Percentiles rank a stretch among this genome's conserved stretches.
Conservation (phyloP, 345 rosid genomes). For the Rhodomyrtus tomentosa region DNA sequence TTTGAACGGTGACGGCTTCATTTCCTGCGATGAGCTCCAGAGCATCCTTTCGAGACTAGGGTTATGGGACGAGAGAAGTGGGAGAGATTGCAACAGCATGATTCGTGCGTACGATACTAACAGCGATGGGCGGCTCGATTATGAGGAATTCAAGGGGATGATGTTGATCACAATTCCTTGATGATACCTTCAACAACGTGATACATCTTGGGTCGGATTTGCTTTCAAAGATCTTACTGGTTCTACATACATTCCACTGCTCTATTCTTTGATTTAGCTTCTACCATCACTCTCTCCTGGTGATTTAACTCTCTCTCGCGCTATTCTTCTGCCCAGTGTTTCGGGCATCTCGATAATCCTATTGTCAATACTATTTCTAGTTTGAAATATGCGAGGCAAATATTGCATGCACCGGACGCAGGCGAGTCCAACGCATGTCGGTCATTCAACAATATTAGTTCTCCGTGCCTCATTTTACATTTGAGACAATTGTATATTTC, state of each 20-base stretch:
- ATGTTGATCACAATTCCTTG: slow-evolving; percentile 20
- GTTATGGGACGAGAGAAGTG: slow-evolving; percentile 41
- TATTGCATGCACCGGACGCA: not conserved
- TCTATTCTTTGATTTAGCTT: not conserved
- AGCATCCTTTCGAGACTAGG: slow-evolving; percentile 53
- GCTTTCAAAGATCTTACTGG: not conserved
- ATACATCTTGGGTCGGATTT: not conserved
- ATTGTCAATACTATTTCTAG: not conserved
- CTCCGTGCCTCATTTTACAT: not conserved
- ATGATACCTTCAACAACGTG: not conserved
- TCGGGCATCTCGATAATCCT: not conserved
- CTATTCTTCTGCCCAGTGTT: not conserved
- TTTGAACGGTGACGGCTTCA: slow-evolving; percentile 60
- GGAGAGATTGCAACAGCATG: slow-evolving; percentile 57
- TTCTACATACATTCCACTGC: not conserved
- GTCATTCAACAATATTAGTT: not conserved
- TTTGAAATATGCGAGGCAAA: not conserved
- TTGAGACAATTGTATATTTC: not conserved
- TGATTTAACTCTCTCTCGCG: not conserved
- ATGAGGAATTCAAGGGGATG: slow-evolving; percentile 77
- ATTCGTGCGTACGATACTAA: slow-evolving; percentile 50
- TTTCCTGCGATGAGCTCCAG: slow-evolving; percentile 61
- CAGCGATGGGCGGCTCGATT: slow-evolving; percentile 66
- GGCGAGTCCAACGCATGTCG: not conserved
- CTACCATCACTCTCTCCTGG: not conserved